Percentiles rank a stretch among this genome's conserved stretches.
Conservation (phyloP, 768 basidiomycete species). For the Candolleomyces efflorescens region DNA sequence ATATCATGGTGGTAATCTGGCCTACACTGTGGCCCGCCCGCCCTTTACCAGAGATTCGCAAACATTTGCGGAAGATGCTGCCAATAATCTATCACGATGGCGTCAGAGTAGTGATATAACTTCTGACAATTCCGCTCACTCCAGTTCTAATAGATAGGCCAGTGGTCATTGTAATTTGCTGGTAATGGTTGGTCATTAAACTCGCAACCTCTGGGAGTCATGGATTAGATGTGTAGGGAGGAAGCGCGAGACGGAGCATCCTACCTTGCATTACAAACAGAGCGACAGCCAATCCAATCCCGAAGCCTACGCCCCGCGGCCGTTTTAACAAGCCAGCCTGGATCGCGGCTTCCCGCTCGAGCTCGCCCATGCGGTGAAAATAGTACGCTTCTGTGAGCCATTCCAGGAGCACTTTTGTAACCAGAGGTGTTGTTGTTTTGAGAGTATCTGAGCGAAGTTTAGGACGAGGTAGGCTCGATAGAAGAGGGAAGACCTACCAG, state of each 20-base stretch:
- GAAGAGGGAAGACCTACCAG: conserved; percentile 26
- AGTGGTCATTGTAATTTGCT: too few relatives aligned
- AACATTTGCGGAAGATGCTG: conserved; percentile 59
- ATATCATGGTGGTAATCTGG: conserved; percentile 67
- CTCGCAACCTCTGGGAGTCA: conserved; percentile 37
- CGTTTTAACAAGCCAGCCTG: conserved; percentile 16
- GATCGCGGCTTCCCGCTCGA: conserved; percentile 27
- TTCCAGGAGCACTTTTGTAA: conserved; percentile 57
- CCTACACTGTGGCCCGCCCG: conserved; percentile 57
- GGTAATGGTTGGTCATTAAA: conserved; percentile 39
- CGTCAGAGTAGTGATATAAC: conserved; percentile 16
- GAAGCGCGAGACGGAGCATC: conserved; percentile 6
- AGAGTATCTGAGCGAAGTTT: conserved; percentile 35
- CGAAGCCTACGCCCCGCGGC: conserved; percentile 54
- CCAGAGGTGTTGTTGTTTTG: conserved; percentile 50
- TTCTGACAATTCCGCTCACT: too few relatives aligned
- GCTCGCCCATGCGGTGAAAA: conserved; percentile 31
- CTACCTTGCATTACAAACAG: conserved; percentile 60
- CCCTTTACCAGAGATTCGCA: conserved; percentile 59
- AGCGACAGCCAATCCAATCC: conserved; percentile 56
- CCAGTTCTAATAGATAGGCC: too few relatives aligned
- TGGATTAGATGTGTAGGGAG: not conserved
- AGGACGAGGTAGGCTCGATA: not conserved
- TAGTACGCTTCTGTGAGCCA: conserved; percentile 51
- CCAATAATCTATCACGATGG: conserved; percentile 29